Percentiles rank a stretch among this genome's conserved stretches.
Conservation (phyloP, 495 filamentous ascomycete genomes). For the Neurospora discreta region DNA sequence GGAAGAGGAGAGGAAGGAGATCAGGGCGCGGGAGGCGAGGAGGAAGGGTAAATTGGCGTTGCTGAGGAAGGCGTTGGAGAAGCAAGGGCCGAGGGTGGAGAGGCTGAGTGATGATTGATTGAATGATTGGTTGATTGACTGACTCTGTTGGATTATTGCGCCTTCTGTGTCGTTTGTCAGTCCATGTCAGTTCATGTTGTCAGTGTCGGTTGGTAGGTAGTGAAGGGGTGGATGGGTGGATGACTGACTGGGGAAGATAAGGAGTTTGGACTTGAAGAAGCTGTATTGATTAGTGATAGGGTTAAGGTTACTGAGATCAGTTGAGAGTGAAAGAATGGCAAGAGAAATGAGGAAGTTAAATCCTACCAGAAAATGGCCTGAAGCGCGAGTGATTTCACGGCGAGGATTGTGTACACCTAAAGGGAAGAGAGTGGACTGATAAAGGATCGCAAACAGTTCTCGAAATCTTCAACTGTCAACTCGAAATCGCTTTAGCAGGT, state of each 20-base stretch:
- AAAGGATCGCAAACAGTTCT: background rate
- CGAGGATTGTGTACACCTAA: background rate
- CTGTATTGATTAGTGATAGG: background rate
- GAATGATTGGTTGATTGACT: background rate
- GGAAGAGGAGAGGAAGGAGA: conserved; percentile 34
- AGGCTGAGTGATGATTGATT: conserved; percentile 14
- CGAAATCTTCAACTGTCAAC: background rate
- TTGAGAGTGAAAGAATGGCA: background rate
- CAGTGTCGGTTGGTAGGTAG: background rate
- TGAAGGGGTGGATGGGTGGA: background rate
- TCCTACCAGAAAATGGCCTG: background rate
- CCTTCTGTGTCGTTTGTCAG: background rate
- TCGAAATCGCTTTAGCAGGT: background rate
- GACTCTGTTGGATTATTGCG: background rate
- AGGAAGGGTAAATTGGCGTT: conserved; percentile 16
- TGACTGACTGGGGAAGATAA: background rate
- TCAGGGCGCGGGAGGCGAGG: conserved; percentile 24
- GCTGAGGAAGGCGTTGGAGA: conserved; percentile 26
- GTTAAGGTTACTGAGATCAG: background rate
- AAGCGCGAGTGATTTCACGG: background rate
- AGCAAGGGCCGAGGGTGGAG: conserved; percentile 26
- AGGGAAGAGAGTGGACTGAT: background rate
- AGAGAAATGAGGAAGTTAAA: background rate
- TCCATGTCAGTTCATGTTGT: background rate
- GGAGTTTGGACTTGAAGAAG: background rate